A percentile compares a stretch with the other conserved stretches of the same genome.
Conservation (phyloP, 495 filamentous ascomycete species). For the Lindgomyces ingoldianus region DNA sequence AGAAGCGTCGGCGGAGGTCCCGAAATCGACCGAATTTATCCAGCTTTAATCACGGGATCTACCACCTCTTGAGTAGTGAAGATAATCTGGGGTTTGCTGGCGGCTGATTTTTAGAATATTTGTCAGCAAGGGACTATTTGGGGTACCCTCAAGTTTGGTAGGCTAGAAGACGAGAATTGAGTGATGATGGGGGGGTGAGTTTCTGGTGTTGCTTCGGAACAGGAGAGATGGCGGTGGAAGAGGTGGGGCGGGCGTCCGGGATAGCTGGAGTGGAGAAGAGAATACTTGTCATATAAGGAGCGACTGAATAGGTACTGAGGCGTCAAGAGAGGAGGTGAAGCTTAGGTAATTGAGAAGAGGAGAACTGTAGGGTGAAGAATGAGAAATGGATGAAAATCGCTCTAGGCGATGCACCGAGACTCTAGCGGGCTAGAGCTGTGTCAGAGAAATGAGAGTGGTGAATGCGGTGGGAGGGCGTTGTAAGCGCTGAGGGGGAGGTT, state of each 20-base stretch:
- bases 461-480: conserved; percentile 4
- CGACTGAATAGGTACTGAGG: background rate
- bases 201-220: too few species aligned
- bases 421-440: conserved; percentile 27
- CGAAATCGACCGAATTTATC: conserved; percentile 27
- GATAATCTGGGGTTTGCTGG: too few species aligned
- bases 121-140: too few species aligned
- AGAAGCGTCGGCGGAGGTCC: conserved; percentile 30
- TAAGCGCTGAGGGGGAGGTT: conserved; percentile 12
- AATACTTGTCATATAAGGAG: background rate
- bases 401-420: background rate
- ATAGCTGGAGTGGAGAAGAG: background rate
- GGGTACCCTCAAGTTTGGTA: too few species aligned
- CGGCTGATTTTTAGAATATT: too few species aligned
- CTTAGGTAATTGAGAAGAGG: conserved; percentile 2
- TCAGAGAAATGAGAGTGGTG: conserved; percentile 23
- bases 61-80: too few species aligned
- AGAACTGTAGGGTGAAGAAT: conserved; percentile 15
- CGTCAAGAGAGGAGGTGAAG: background rate
- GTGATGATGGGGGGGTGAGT: too few species aligned
- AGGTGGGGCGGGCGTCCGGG: too few species aligned
- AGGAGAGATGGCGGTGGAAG: too few species aligned
- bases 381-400: conserved; percentile 31
- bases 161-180: too few species aligned
- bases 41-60: conserved; percentile 15